phyloP scores from a whole-genome alignment of 75 land plant species.

The Sequoia sempervirens region DNA sequence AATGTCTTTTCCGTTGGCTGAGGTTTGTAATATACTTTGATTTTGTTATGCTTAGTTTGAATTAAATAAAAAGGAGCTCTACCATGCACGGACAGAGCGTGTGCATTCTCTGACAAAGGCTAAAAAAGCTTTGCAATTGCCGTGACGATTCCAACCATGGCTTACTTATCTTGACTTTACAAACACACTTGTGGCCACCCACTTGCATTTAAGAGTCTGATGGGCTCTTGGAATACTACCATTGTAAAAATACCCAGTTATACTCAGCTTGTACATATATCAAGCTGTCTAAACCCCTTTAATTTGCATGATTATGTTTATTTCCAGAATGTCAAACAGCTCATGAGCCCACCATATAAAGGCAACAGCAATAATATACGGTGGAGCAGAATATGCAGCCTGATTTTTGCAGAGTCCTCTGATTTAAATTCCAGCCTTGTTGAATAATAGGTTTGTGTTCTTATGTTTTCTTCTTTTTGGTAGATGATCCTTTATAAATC shows the following conservation, averaged over 20 bases:
- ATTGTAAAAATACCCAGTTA: background rate
- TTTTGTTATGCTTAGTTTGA: background rate
- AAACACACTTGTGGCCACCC: background rate
- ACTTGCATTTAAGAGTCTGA: background rate
- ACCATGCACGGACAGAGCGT: conserved; percentile 7
- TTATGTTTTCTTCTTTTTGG: background rate
- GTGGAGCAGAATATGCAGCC: background rate
- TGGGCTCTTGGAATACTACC: background rate
- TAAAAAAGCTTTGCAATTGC: conserved; percentile 5
- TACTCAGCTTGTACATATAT: background rate
- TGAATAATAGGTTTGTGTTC: background rate
- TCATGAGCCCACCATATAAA: background rate
- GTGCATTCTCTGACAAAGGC: background rate
- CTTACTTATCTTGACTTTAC: conserved; percentile 2
- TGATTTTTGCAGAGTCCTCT: background rate
- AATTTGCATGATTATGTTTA: background rate
- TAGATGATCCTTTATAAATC: background rate
- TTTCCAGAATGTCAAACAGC: background rate
- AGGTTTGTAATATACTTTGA: background rate
- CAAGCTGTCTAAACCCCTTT: background rate
- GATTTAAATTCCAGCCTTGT: background rate
- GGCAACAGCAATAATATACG: background rate
- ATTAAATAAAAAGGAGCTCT: background rate
- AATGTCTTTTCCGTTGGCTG: background rate
- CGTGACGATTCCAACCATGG: conserved; percentile 5